Percentiles rank a stretch among this genome's conserved stretches.
These are phyloP conservation scores for Aspergillus quadricinctus DNA, from an alignment of 2,329 filamentous ascomycete genomes.

Conservation along the genomic window DNA sequence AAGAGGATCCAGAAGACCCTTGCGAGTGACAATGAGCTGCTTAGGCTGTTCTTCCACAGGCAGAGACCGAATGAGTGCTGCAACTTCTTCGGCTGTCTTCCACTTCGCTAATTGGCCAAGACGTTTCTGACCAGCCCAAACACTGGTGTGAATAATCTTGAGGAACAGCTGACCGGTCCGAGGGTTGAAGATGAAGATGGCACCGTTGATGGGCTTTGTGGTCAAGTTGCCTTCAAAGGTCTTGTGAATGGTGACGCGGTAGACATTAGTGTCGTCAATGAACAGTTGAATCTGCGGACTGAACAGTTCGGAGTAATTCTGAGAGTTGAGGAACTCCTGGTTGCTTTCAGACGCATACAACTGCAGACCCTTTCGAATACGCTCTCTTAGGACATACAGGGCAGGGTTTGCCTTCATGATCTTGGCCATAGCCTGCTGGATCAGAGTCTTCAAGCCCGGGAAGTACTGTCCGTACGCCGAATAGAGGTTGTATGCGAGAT, in stretches of 20 bases:
- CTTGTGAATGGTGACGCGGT: constrained; percentile 99
- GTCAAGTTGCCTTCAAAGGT: constrained; percentile 99
- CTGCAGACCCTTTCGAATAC: constrained; percentile 96
- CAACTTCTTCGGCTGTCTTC: constrained; percentile 99
- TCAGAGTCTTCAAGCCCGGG: constrained; percentile 88
- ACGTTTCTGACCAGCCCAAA: constrained; percentile 99
- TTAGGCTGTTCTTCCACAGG: constrained; percentile 98
- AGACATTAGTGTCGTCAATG: constrained; percentile 98
- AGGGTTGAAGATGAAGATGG: constrained; percentile 99
- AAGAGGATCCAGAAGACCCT: constrained; percentile 92
- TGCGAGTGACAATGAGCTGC: constrained; percentile 95
- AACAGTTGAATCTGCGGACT: constrained; percentile 99
- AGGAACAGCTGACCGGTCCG: constrained; percentile 94
- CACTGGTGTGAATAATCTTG: constrained; percentile 99
- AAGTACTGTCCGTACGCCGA: constrained; percentile 99
- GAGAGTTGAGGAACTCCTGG: constrained; percentile 97
- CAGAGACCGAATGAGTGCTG: constrained; percentile 88
- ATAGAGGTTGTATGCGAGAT: constrained; percentile 96
- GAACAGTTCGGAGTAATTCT: constrained; percentile 98
- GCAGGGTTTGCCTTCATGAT: constrained; percentile 99
- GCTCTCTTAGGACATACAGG: constrained; percentile 90
- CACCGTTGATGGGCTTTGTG: constrained; percentile 98
- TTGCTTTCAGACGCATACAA: constrained; percentile 98
- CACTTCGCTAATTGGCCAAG: constrained; percentile 96
- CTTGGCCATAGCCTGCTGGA: constrained; percentile 99